A percentile compares a stretch with the other conserved stretches of the same genome.
phyloP scores from a whole-genome alignment of 495 filamentous ascomycete genomes.

The Penicillium roqueforti region DNA sequence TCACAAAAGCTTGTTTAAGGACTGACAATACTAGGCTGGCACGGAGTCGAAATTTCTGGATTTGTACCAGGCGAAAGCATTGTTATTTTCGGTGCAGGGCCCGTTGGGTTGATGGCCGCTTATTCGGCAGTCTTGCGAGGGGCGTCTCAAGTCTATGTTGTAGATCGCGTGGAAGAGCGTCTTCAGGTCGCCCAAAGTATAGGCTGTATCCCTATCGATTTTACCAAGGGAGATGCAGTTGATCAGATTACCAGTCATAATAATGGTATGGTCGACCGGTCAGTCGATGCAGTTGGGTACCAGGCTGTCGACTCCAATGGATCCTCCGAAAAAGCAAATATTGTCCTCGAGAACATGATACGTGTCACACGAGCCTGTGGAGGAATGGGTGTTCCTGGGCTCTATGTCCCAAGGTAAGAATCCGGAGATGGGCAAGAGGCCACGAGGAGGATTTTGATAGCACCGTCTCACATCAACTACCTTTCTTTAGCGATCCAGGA shows the following conservation, averaged over 20 bases:
- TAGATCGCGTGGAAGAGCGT: conserved; percentile 52
- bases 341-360: conserved; percentile 46
- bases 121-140: conserved; percentile 52
- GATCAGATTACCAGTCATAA: conserved; percentile 33
- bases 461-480: no score
- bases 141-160: conserved; percentile 49
- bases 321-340: conserved; percentile 40
- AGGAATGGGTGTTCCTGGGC: conserved; percentile 46
- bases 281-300: conserved; percentile 53
- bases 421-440: no score
- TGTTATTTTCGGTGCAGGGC: conserved; percentile 48
- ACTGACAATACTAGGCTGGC: no score
- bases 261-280: conserved; percentile 48
- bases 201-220: conserved; percentile 40
- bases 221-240: conserved; percentile 35
- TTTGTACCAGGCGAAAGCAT: conserved; percentile 54
- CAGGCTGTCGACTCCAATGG: conserved; percentile 45
- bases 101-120: conserved; percentile 55
- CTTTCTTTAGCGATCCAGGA: conserved; percentile 34
- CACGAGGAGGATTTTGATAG: no score
- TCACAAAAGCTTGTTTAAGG: no score
- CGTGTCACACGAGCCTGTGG: conserved; percentile 44
- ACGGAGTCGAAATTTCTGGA: conserved; percentile 50
- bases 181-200: conserved; percentile 50
- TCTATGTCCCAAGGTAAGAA: conserved; percentile 43